Percentiles rank a stretch among this genome's conserved stretches.
Evolutionary conservation across 2,329 filamentous ascomycete species (phyloP).

Genomic region (Albophoma yamanashiensis): DNA sequence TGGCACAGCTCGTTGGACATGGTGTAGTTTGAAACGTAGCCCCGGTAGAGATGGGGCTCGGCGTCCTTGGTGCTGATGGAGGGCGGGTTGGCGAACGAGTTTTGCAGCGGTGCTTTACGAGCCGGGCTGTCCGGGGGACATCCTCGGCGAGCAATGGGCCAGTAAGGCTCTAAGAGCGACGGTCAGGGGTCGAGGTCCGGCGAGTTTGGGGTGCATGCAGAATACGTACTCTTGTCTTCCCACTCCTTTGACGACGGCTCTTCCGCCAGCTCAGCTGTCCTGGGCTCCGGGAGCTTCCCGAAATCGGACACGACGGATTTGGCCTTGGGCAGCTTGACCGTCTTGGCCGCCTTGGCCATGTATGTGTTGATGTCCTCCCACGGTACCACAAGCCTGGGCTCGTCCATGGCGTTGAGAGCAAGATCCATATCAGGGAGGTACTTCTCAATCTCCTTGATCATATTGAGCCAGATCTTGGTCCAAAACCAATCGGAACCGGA

Average conservation of each 20-base stretch:
- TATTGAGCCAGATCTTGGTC: conserved; percentile 44
- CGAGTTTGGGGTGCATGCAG: background rate
- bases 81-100: conserved; percentile 33
- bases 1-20: conserved; percentile 53
- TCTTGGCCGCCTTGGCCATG: conserved; percentile 40
- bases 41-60: conserved; percentile 38
- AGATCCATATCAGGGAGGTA: conserved; percentile 58
- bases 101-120: conserved; percentile 32
- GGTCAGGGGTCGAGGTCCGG: background rate
- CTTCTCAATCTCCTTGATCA: conserved; percentile 41
- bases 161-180: conserved; percentile 32
- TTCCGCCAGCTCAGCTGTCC: conserved; percentile 21
- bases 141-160: conserved; percentile 45
- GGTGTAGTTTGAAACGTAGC: conserved; percentile 52
- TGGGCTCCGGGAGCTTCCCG: conserved; percentile 27
- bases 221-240: conserved; percentile 37
- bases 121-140: conserved; percentile 54
- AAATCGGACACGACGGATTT: conserved; percentile 34
- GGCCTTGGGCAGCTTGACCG: conserved; percentile 29
- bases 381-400: conserved; percentile 51
- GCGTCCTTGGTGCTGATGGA: conserved; percentile 33
- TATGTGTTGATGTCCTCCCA: conserved; percentile 49
- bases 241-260: conserved; percentile 31
- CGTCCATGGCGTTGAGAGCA: conserved; percentile 56
- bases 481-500: conserved; percentile 45